phyloP scores from a whole-genome alignment of 257 asterid species.

The Coffea canephora region DNA sequence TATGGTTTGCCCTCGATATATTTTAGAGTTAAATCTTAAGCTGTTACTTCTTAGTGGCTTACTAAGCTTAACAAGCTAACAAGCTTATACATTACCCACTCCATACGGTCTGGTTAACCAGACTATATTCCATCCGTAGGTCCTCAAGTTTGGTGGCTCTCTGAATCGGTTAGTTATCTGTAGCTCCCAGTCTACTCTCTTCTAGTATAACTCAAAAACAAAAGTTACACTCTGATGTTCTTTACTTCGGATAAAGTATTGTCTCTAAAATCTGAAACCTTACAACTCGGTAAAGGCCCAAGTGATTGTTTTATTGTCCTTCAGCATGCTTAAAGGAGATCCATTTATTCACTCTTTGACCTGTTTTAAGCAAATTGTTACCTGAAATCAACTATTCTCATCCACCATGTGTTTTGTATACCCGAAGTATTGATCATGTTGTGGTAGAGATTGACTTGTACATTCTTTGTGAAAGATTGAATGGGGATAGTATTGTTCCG shows the following conservation, averaged over 20 bases:
- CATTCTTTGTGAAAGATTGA: too few species aligned
- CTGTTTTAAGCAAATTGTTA: not conserved
- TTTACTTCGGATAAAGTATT: too few species aligned
- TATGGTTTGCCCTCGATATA: not conserved
- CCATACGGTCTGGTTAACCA: not conserved
- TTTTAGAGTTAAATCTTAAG: not conserved
- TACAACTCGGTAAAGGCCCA: not conserved
- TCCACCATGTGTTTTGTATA: not conserved
- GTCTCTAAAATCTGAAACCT: not conserved
- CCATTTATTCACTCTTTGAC: not conserved
- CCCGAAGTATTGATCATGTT: too few species aligned
- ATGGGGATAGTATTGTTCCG: too few species aligned
- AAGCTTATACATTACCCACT: not conserved
- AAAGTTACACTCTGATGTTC: too few species aligned
- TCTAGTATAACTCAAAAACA: not conserved
- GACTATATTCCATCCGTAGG: not conserved
- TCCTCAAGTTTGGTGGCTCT: not conserved
- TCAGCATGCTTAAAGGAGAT: not conserved
- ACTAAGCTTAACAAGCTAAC: too few species aligned
- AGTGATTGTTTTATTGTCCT: not conserved
- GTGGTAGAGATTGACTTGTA: too few species aligned
- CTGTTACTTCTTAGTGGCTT: not conserved
- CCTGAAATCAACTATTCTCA: not conserved
- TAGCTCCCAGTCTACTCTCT: too few species aligned
- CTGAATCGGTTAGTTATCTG: not conserved